A percentile compares a stretch with the other conserved stretches of the same genome.
Evolutionary conservation across 1,284 basidiomycete genomes (phyloP).

Genomic region (Sanguinoderma infundibulare): DNA sequence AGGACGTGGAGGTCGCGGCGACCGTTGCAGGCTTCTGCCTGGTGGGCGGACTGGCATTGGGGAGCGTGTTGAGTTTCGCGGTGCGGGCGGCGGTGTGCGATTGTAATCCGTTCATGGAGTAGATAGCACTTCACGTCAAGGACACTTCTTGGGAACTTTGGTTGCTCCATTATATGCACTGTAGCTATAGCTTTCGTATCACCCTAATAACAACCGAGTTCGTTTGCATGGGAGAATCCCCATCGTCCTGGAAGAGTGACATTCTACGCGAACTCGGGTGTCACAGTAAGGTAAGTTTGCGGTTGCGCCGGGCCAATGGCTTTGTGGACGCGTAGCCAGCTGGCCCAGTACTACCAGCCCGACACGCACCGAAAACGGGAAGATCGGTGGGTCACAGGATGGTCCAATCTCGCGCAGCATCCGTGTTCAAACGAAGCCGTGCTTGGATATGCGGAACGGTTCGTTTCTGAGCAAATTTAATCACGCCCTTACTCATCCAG

Average conservation of each 20-base stretch:
- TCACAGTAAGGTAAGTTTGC: too few relatives aligned
- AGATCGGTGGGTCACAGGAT: too few relatives aligned
- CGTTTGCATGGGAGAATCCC: neutral
- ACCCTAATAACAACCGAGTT: neutral
- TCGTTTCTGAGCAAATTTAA: neutral
- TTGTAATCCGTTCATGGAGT: slow-evolving; percentile 68
- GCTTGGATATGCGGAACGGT: neutral
- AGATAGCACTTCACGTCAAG: slow-evolving; percentile 2
- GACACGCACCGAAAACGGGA: neutral
- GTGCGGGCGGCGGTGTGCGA: slow-evolving; percentile 69
- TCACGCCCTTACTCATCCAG: neutral
- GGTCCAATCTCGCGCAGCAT: too few relatives aligned
- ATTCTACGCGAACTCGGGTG: too few relatives aligned
- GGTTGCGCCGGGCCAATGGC: too few relatives aligned
- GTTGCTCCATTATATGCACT: too few relatives aligned
- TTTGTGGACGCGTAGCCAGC: too few relatives aligned
- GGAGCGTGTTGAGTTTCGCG: slow-evolving; percentile 80
- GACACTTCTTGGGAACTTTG: too few relatives aligned
- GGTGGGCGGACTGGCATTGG: slow-evolving; percentile 75
- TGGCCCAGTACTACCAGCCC: neutral
- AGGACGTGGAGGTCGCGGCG: slow-evolving; percentile 85
- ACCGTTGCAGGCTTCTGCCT: slow-evolving; percentile 81
- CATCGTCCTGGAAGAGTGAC: neutral
- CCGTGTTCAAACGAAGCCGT: neutral
- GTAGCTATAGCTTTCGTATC: too few relatives aligned